Conservation (phyloP, 106 monocot species). For the Dactylorhiza incarnata region DNA sequence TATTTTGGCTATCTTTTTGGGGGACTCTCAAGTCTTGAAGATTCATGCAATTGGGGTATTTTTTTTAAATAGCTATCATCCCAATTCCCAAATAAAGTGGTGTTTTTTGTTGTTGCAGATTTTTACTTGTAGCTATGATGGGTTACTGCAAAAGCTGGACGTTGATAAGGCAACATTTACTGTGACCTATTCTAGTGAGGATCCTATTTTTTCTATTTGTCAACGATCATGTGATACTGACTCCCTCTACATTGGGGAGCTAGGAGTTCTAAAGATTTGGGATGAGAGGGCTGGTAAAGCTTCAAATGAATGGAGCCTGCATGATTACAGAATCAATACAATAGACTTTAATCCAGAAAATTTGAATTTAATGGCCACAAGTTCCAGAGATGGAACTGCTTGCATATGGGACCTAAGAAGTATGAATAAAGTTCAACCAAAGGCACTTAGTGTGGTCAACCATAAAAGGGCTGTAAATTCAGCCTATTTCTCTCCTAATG, state of each 20-base stretch:
- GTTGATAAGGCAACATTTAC: constrained; percentile 50
- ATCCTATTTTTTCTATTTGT: constrained; percentile 38
- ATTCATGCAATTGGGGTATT: no score
- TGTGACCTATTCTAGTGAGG: constrained; percentile 34
- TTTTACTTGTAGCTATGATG: constrained; percentile 70
- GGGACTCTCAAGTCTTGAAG: no score
- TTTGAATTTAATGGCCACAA: constrained; percentile 55
- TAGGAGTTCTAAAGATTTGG: constrained; percentile 47
- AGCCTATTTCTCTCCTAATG: constrained; percentile 59
- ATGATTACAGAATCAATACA: constrained; percentile 57
- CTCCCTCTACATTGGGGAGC: constrained; percentile 51
- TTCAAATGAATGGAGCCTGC: constrained; percentile 41
- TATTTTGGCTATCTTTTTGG: no score
- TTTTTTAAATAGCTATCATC: no score
- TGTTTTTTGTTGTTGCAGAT: constrained; percentile 36
- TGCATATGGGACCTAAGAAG: constrained; percentile 82
- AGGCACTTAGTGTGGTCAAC: constrained; percentile 27
- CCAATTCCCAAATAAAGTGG: no score
- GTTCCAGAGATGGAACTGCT: constrained; percentile 62
- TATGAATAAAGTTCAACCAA: constrained; percentile 24
- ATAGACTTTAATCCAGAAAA: constrained; percentile 61
- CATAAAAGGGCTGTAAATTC: constrained; percentile 54
- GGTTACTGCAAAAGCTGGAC: constrained; percentile 68
- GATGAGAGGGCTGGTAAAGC: constrained; percentile 66
- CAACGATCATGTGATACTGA: constrained; percentile 36